Evolutionary conservation across 2,329 filamentous ascomycete species (phyloP), one percentile per base, ranked within the genome.

Genomic region (Xylariaceae sp.): DNA sequence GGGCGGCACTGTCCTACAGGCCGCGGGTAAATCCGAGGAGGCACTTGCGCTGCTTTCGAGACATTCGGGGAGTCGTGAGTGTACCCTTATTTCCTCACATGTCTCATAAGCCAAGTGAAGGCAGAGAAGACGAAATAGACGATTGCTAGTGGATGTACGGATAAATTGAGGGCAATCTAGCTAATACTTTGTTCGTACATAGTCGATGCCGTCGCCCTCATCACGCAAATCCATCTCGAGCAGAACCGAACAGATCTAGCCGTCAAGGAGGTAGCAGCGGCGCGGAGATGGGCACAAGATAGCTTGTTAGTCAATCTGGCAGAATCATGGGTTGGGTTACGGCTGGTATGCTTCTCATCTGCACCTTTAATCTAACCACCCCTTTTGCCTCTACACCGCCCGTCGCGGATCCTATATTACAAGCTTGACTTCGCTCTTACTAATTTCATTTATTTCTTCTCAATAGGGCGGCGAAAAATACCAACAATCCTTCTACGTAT

Each of bases 401-500:
- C 6, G 5, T 20, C n/a, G 16, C 6, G 0, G 6, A 13, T 39
- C 26, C n/a, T n/a, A n/a, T n/a, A n/a, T n/a, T n/a, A n/a, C n/a
- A n/a, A n/a, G 1, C 16, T 26, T 11, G 24, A 15, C 54, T 60
- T n/a, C n/a, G n/a, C n/a, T n/a, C n/a, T n/a, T n/a, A n/a, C n/a
- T n/a, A n/a, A n/a, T n/a, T n/a, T n/a, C n/a, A 55, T 58, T 46
- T 5, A 40, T 35, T 16, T 35, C 23, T 41, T 13, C 39, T 10
- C 16, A 26, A 27, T 6, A 96, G 88, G 93, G 93, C 68, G 92
- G 92, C 63, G 92, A 96, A 64, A 94, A 91, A 72, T 97, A 97
- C 75, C 94, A 97, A 69, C 90, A 94, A 69, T 88, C 93, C 15
- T 97, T 96, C 75, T 97, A 99, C 79, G 93, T 97, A 57, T 97